phyloP scores from a whole-genome alignment of 352 stramenopile genomes.

The Peronospora farinosa region DNA sequence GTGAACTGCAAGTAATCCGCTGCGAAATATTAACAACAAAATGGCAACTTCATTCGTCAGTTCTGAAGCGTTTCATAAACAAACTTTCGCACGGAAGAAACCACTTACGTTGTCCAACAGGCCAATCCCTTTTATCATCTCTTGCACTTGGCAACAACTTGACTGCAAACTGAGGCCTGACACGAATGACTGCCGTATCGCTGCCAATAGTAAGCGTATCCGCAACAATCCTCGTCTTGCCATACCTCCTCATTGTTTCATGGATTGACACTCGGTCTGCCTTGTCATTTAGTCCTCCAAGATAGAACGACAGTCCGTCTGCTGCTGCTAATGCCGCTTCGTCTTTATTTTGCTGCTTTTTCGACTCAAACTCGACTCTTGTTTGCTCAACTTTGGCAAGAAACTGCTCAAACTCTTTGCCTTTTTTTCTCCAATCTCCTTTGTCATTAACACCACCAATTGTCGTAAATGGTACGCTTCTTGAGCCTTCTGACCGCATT shows the following conservation, averaged over 20 bases:
- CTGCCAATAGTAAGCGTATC: conserved; percentile 84
- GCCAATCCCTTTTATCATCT: conserved; percentile 59
- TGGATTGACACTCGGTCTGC: conserved; percentile 85
- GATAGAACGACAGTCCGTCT: conserved; percentile 62
- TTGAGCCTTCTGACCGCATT: conserved; percentile 27
- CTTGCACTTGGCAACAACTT: conserved; percentile 44
- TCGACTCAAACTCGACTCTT: conserved; percentile 27
- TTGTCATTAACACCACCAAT: conserved; percentile 44
- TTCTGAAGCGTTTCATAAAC: neutral
- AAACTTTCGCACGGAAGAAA: neutral
- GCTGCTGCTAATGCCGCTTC: conserved; percentile 12
- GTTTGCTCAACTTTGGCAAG: conserved; percentile 45
- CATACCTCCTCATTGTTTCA: conserved; percentile 81
- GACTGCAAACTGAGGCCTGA: conserved; percentile 39
- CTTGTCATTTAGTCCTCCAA: conserved; percentile 82
- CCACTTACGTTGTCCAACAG: conserved; percentile 58
- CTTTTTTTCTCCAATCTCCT: conserved; percentile 61
- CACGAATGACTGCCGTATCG: conserved; percentile 63
- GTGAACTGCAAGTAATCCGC: conserved; percentile 93
- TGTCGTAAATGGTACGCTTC: conserved; percentile 44
- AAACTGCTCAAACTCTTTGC: conserved; percentile 70
- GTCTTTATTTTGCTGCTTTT: conserved; percentile 4
- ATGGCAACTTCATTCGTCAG: conserved; percentile 5
- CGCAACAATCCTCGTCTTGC: conserved; percentile 73
- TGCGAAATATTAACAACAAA: conserved; percentile 32